Base-by-base conservation (phyloP, 495 filamentous ascomycete species). In the Penicillium turbatum region DNA sequence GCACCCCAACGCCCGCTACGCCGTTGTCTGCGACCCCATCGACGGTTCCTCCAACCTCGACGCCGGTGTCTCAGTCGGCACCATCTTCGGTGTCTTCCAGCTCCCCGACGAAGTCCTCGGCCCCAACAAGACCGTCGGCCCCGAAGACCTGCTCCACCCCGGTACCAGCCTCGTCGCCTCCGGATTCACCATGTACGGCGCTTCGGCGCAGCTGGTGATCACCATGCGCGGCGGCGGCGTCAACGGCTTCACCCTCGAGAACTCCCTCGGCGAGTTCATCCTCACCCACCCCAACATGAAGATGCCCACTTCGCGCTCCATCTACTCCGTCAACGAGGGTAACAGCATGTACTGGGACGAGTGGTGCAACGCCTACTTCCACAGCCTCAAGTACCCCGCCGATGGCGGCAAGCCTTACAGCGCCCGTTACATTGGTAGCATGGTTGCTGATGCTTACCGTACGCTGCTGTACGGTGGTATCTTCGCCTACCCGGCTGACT, bases 161-260 rank as follows among this genome's bases (percentile, higher is more conserved):
- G 93, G 95, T 34, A 89, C 89, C 2, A 89, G 95, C 70, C 82
- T 97, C 29, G 85, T 97, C 27, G 93, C 95, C 17, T 86, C 89
- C 4, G 93, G 93, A 2, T 98, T 98, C 78, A 98, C 93, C 70
- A 98, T 98, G 93, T 98, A 98, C 72, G 93, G 93, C 64, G 93
- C 93, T 59, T 96, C 90, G 19, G 87, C 93, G 6, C 92, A 97
- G 72, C 78, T 98, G 47, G 93, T 98, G 49, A 86, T 98, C 69
- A 98, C 93, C 37, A 97, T 98, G 90, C 88, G 86, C 69, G 89
- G 88, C 51, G 90, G 93, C 39, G 80, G 70, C 50, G 93, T 98
- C 73, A 96, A 97, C 70, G 93, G 92, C 52, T 98, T 97, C 77
- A 98, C 93, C 21, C 81, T 98, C 63, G 93, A 98, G 73, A 92